phyloP scores from a whole-genome alignment of 306 rosid species.

The Pterocarpus macrocarpus region DNA sequence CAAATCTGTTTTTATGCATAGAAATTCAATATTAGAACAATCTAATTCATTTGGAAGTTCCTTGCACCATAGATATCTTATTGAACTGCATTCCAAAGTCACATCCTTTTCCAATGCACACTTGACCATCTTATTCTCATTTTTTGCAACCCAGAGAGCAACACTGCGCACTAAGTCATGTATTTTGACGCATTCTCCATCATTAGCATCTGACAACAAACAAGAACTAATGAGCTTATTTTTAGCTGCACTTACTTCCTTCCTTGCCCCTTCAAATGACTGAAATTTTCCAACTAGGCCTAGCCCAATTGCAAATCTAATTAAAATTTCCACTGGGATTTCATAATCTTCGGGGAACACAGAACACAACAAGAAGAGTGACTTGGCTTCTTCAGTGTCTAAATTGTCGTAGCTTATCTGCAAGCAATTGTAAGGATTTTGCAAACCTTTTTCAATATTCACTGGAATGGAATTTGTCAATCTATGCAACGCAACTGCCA shows the following conservation, averaged over 20 bases:
- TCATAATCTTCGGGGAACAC: constrained; percentile 31
- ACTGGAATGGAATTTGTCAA: neutral
- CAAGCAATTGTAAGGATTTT: neutral
- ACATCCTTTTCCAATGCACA: neutral
- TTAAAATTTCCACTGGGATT: neutral
- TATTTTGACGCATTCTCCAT: neutral
- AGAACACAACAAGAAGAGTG: constrained; percentile 1
- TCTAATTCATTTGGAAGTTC: neutral
- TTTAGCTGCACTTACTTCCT: neutral
- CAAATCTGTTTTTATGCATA: neutral
- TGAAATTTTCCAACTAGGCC: neutral
- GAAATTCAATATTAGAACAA: neutral
- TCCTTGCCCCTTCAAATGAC: neutral
- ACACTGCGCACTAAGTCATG: constrained; percentile 8
- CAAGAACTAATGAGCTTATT: neutral
- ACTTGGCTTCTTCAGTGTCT: neutral
- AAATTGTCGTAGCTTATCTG: neutral
- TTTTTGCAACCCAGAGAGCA: neutral
- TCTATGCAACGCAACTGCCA: neutral
- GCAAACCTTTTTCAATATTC: neutral
- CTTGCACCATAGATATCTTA: neutral
- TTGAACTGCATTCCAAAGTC: neutral
- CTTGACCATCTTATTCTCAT: neutral
- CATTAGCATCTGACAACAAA: neutral
- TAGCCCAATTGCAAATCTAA: neutral